Conservation (phyloP, 495 filamentous ascomycete genomes). For the Penicillium cinerascens region DNA sequence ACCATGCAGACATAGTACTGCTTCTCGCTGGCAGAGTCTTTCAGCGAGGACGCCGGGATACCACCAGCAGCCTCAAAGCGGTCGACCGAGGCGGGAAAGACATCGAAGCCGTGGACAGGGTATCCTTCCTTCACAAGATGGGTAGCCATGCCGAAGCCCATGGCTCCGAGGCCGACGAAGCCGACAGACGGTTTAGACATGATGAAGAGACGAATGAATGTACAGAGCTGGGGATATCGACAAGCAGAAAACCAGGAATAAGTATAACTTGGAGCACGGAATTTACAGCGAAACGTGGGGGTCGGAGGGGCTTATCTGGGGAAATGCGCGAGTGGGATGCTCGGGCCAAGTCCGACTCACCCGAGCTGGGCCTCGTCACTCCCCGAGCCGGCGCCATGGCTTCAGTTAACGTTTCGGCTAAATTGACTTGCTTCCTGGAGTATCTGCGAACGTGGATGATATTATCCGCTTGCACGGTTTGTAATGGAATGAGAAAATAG, state of each 20-base stretch:
- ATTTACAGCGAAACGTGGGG: constrained; percentile 8
- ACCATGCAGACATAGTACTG: constrained; percentile 75
- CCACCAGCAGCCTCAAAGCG: constrained; percentile 66
- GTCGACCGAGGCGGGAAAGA: constrained; percentile 69
- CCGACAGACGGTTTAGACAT: constrained; percentile 55
- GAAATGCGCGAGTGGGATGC: constrained; percentile 12
- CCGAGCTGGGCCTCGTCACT: not conserved
- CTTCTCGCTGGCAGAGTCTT: constrained; percentile 59
- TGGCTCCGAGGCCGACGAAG: constrained; percentile 83
- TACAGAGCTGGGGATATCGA: not conserved
- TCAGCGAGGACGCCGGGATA: constrained; percentile 55
- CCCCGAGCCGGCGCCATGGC: not conserved
- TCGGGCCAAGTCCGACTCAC: constrained; percentile 18
- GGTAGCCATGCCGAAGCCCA: constrained; percentile 85
- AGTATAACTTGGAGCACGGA: not conserved
- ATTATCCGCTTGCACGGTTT: not conserved
- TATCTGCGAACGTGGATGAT: not conserved
- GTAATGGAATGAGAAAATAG: not conserved
- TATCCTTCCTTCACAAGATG: constrained; percentile 69
- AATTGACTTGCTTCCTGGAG: not conserved
- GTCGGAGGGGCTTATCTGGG: constrained; percentile 12
- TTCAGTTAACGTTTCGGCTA: not conserved
- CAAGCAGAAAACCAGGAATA: not conserved
- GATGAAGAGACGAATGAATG: not conserved
- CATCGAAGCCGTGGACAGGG: constrained; percentile 69